Percentiles rank a stretch among this genome's conserved stretches.
These are phyloP conservation scores for Fusarium sacchari DNA, from an alignment of 2,329 filamentous ascomycete genomes.

Conservation along the genomic window DNA sequence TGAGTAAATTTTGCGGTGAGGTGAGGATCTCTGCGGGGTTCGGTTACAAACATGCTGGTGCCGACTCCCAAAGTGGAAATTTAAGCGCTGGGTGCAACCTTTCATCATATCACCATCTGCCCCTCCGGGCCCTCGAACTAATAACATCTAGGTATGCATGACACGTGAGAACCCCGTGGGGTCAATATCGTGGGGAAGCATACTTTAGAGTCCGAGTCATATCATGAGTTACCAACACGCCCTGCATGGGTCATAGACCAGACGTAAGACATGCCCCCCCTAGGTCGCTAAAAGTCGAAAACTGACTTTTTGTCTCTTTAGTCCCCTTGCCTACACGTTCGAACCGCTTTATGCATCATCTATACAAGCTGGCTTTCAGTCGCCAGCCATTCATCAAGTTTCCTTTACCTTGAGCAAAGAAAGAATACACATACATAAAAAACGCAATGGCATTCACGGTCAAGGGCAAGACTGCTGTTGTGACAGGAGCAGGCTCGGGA, in stretches of 20 bases:
- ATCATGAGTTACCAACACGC: background rate
- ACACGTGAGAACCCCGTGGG: background rate
- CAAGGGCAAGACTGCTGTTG: background rate
- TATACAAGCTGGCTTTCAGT: background rate
- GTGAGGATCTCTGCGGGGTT: background rate
- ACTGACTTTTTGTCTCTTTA: background rate
- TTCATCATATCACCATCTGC: background rate
- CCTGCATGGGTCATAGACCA: background rate
- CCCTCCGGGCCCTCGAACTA: background rate
- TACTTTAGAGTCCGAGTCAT: background rate
- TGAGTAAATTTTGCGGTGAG: background rate
- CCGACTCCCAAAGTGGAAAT: background rate
- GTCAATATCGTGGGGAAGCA: background rate
- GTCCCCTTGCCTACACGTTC: background rate
- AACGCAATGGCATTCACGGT: background rate
- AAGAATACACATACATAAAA: background rate
- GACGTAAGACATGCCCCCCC: background rate
- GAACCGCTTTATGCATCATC: background rate
- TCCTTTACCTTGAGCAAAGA: background rate
- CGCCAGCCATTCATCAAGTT: background rate
- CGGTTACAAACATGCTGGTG: background rate
- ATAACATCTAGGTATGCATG: no score
- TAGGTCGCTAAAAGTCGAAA: background rate
- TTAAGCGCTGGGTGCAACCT: background rate
- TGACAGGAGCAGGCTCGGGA: background rate